Evolutionary conservation across 228 moss, liverwort and hornwort species (phyloP).

Genomic region (Sphagnum fallax): DNA sequence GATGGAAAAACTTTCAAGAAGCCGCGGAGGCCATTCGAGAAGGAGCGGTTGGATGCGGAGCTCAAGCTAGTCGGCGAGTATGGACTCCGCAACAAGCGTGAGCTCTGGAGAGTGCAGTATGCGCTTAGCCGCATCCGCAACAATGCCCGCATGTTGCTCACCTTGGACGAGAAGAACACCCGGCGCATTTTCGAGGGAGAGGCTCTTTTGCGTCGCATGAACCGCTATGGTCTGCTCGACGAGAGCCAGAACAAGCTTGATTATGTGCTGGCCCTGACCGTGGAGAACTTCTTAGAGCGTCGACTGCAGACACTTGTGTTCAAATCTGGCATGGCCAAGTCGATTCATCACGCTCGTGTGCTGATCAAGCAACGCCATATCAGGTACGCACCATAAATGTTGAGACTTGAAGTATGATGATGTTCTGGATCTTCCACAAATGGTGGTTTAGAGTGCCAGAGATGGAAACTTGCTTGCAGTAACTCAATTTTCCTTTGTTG

Average conservation of each 20-base stretch:
- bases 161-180: conserved; percentile 47
- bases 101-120: conserved; percentile 50
- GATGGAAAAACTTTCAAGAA: conserved; percentile 96
- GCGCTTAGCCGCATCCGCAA: conserved; percentile 52
- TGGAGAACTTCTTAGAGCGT: conserved; percentile 50
- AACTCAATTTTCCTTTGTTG: background rate
- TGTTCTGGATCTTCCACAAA: background rate
- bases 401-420: background rate
- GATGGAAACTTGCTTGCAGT: background rate
- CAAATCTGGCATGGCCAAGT: conserved; percentile 94
- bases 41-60: conserved; percentile 75
- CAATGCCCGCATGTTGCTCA: conserved; percentile 34
- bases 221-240: conserved; percentile 37
- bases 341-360: conserved; percentile 85
- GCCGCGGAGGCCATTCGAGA: conserved; percentile 88
- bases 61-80: conserved; percentile 52
- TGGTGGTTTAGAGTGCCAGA: background rate
- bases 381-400: conserved; percentile 25
- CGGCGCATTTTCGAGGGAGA: conserved; percentile 52
- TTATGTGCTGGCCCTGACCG: conserved; percentile 41
- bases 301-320: conserved; percentile 86
- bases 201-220: conserved; percentile 39
- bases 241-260: conserved; percentile 46
- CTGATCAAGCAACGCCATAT: conserved; percentile 92
- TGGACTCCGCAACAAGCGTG: conserved; percentile 44